A percentile compares a stretch with the other conserved stretches of the same genome.
Evolutionary conservation across 176 grass and related monocot genomes (phyloP).

Genomic region (Musa itinerans): DNA sequence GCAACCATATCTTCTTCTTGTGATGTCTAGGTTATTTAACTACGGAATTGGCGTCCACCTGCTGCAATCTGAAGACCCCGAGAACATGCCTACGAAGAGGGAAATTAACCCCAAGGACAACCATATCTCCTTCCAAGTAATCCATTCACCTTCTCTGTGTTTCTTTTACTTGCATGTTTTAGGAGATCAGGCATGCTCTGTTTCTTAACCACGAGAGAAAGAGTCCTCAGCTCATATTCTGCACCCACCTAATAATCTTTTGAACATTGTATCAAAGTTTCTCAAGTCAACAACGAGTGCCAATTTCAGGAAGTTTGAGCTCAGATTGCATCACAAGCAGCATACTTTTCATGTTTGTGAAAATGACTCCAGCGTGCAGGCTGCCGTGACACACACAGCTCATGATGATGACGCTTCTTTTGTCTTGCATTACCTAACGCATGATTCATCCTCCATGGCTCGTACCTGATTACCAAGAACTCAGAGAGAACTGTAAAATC

Average conservation of each 20-base stretch:
- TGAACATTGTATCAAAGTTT: no score
- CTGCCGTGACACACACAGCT: background rate
- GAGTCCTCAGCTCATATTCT: no score
- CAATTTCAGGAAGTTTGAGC: no score
- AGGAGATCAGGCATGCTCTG: no score
- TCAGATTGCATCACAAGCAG: background rate
- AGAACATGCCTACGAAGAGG: constrained; percentile 42
- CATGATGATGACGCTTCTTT: background rate
- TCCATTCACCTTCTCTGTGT: background rate
- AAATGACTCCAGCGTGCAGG: background rate
- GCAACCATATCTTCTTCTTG: no score
- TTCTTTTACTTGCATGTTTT: no score
- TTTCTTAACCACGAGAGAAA: no score
- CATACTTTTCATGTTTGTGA: background rate
- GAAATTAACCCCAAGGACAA: constrained; percentile 88
- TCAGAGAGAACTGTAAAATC: background rate
- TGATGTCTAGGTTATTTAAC: constrained; percentile 47
- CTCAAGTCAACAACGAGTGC: no score
- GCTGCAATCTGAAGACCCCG: constrained; percentile 50
- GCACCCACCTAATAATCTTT: no score
- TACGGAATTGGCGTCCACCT: constrained; percentile 75
- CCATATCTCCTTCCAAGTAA: constrained; percentile 93
- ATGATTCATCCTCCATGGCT: no score
- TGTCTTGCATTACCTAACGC: background rate
- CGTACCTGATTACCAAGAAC: no score